Conservation (phyloP, 225 moss, liverwort and hornwort genomes). For the Sphagnum tenellum region DNA sequence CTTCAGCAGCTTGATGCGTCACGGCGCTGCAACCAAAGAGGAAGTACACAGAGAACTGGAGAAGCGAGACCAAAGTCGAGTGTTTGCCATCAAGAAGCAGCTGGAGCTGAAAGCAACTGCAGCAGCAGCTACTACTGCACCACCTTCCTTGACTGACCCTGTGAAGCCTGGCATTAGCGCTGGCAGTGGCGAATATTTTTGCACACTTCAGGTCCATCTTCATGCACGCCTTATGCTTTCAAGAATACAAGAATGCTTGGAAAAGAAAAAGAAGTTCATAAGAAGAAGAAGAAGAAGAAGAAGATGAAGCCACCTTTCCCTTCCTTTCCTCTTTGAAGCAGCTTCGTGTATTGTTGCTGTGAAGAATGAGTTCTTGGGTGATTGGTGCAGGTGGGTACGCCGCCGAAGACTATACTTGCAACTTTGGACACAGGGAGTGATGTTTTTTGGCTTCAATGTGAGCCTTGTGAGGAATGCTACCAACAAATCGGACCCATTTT, state of each 20-base stretch:
- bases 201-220: slow-evolving; percentile 23
- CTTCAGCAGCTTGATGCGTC: slow-evolving; percentile 11
- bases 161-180: slow-evolving; percentile 45
- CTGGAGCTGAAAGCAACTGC: slow-evolving; percentile 2
- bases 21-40: background rate
- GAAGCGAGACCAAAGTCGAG: slow-evolving; percentile 38
- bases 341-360: too few species aligned
- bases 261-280: too few species aligned
- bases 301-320: too few species aligned
- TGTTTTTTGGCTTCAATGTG: slow-evolving; percentile 64
- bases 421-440: slow-evolving; percentile 79
- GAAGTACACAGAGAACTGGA: slow-evolving; percentile 23
- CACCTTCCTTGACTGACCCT: slow-evolving; percentile 19
- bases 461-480: slow-evolving; percentile 62
- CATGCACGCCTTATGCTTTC: too few species aligned
- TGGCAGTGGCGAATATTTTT: slow-evolving; percentile 74
- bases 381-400: slow-evolving; percentile 33
- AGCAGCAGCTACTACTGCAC: background rate
- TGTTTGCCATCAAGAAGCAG: slow-evolving; percentile 27
- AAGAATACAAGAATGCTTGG: too few species aligned
- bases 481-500: slow-evolving; percentile 62
- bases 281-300: too few species aligned
- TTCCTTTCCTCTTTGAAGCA: too few species aligned
- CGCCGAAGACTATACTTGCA: slow-evolving; percentile 34
- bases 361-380: too few species aligned